Evolutionary conservation across 257 asterid species (phyloP).

Genomic region (Nicotiana tomentosiformis): DNA sequence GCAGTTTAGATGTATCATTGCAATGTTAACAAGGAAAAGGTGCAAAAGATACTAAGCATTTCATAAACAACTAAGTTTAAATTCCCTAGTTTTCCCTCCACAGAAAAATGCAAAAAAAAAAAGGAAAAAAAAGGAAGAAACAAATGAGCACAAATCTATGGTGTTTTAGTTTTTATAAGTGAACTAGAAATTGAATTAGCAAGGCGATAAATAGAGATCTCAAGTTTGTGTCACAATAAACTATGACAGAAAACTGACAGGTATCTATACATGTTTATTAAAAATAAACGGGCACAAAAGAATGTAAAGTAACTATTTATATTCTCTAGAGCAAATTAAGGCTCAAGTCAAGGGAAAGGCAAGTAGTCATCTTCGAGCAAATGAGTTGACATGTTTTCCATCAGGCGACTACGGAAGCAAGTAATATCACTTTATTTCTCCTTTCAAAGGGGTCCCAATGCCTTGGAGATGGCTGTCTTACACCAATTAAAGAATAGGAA

Average conservation of each 20-base stretch:
- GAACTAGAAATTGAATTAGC: background rate
- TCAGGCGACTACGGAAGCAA: slow-evolving; percentile 25
- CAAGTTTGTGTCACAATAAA: background rate
- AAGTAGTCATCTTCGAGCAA: slow-evolving; percentile 27
- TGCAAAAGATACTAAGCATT: background rate
- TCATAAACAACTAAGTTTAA: background rate
- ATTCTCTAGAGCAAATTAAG: slow-evolving; percentile 30
- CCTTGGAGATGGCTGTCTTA: slow-evolving; percentile 11
- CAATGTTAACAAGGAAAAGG: background rate
- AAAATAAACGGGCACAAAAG: slow-evolving; percentile 8
- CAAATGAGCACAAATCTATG: background rate
- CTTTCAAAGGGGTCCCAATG: slow-evolving; percentile 26
- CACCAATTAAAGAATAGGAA: slow-evolving; percentile 35
- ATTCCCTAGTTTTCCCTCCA: background rate
- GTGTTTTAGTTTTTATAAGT: background rate
- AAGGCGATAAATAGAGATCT: background rate
- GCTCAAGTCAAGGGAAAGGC: slow-evolving; percentile 28
- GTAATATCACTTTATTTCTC: slow-evolving; percentile 42
- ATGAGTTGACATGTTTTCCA: slow-evolving; percentile 32
- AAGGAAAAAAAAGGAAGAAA: too few species aligned
- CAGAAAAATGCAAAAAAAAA: too few species aligned
- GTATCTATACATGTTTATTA: slow-evolving; percentile 10
- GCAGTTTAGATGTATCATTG: background rate
- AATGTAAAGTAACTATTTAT: slow-evolving; percentile 17
- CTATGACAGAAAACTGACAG: background rate